Evolutionary conservation across 805 yeast genomes (phyloP).

Genomic region (Nakazawaea ishiwadae): DNA sequence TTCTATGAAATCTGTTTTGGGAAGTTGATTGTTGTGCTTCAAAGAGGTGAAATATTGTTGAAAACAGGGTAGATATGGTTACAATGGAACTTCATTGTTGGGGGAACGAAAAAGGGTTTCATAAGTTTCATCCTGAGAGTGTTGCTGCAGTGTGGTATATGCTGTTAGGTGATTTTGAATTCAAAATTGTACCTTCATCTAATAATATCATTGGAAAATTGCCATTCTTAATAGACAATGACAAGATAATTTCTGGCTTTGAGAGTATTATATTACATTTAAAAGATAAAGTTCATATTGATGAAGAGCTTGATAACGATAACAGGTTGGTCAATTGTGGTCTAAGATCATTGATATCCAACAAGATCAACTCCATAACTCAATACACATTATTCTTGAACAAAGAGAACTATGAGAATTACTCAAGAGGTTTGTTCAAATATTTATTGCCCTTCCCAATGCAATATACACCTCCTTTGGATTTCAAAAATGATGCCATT

Average conservation of each 20-base stretch:
- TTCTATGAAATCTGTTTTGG: not conserved
- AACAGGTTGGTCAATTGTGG: constrained; percentile 39
- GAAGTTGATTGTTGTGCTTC: too few relatives aligned
- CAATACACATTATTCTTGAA: constrained; percentile 55
- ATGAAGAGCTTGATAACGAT: constrained; percentile 15
- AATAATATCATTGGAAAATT: constrained; percentile 49
- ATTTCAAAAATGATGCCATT: constrained; percentile 29
- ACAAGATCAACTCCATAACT: constrained; percentile 41
- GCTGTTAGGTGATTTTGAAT: constrained; percentile 20
- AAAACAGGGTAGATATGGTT: not conserved
- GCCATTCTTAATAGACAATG: constrained; percentile 37
- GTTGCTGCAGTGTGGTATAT: constrained; percentile 43
- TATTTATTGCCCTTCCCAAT: constrained; percentile 62
- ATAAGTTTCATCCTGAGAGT: constrained; percentile 48
- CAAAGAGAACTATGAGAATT: constrained; percentile 52
- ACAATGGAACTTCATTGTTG: constrained; percentile 43
- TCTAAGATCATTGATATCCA: constrained; percentile 34
- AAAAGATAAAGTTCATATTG: constrained; percentile 9
- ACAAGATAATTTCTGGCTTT: constrained; percentile 34
- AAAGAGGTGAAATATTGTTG: too few relatives aligned
- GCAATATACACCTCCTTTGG: constrained; percentile 65
- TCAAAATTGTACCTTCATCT: constrained; percentile 47
- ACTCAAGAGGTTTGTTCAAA: constrained; percentile 51
- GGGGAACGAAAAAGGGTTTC: constrained; percentile 38
- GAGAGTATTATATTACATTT: constrained; percentile 33